phyloP scores from a whole-genome alignment of 1,284 basidiomycete genomes.

The Cutaneotrichosporon sp. region DNA sequence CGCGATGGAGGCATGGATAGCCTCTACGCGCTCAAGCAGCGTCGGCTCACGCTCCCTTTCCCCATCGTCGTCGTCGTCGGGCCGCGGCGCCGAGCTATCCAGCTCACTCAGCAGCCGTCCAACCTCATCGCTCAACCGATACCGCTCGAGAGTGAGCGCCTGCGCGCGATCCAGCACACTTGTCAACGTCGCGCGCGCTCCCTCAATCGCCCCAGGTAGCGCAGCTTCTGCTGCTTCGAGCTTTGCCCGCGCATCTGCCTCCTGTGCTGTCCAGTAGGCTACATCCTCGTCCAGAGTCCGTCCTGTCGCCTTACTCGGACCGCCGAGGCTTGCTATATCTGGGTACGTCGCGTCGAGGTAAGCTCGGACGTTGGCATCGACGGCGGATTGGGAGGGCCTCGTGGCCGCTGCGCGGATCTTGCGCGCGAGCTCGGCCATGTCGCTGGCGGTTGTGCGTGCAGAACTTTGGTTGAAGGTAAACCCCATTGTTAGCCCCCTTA shows the following conservation, averaged over 20 bases:
- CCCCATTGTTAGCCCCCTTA: too few species aligned
- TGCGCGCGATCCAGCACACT: slow-evolving; percentile 58
- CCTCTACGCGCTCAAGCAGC: slow-evolving; percentile 60
- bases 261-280: slow-evolving; percentile 30
- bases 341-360: slow-evolving; percentile 35
- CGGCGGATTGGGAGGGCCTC: slow-evolving; percentile 4
- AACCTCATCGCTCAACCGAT: slow-evolving; percentile 52
- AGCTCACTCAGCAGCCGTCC: slow-evolving; percentile 33
- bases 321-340: slow-evolving; percentile 25
- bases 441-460: neutral
- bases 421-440: slow-evolving; percentile 5
- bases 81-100: slow-evolving; percentile 6
- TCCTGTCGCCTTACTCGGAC: slow-evolving; percentile 1
- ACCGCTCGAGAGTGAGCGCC: slow-evolving; percentile 66
- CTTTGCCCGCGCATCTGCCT: slow-evolving; percentile 17
- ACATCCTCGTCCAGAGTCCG: slow-evolving; percentile 33
- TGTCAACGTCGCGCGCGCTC: slow-evolving; percentile 29
- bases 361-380: slow-evolving; percentile 20
- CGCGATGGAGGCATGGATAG: slow-evolving; percentile 65
- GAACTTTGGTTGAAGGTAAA: too few species aligned
- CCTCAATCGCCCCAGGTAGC: slow-evolving; percentile 30
- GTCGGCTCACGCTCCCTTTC: slow-evolving; percentile 16
- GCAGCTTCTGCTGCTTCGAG: slow-evolving; percentile 26
- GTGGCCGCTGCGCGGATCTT: slow-evolving; percentile 11
- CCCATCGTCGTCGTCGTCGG: slow-evolving; percentile 1